These are phyloP conservation scores for Verticillium dahliae DNA, from an alignment of 2,329 filamentous ascomycete species.

Conservation along the genomic window DNA sequence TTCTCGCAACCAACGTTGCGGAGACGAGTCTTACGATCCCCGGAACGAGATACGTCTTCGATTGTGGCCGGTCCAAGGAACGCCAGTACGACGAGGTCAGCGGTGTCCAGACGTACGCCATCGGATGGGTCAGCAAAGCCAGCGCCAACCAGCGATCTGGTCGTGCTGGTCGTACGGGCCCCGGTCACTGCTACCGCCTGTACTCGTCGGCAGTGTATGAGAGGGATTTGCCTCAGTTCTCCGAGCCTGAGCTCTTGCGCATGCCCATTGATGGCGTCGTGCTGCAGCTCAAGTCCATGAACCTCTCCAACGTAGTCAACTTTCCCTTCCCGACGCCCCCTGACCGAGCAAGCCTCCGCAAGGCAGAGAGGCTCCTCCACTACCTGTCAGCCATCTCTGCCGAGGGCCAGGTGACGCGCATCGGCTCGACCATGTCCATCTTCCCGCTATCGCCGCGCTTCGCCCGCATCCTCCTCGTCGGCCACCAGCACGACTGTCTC, in stretches of 20 bases:
- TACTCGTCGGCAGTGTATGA: constrained; percentile 95
- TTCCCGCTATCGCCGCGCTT: constrained; percentile 90
- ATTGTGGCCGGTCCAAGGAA: constrained; percentile 88
- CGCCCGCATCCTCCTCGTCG: constrained; percentile 84
- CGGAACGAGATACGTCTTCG: constrained; percentile 90
- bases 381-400: constrained; percentile 76
- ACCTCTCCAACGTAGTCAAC: constrained; percentile 80
- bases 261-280: constrained; percentile 93
- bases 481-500: constrained; percentile 73
- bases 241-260: constrained; percentile 79
- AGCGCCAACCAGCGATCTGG: constrained; percentile 87
- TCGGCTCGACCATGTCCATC: constrained; percentile 75
- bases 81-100: constrained; percentile 81
- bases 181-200: constrained; percentile 89
- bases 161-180: constrained; percentile 90
- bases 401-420: constrained; percentile 67
- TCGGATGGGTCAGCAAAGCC: constrained; percentile 96
- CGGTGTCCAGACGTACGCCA: constrained; percentile 90
- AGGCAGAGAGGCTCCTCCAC: constrained; percentile 78
- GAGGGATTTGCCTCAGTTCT: constrained; percentile 78
- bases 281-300: constrained; percentile 91
- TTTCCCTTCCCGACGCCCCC: constrained; percentile 96
- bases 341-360: constrained; percentile 65
- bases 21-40: constrained; percentile 97
- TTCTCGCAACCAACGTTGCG: constrained; percentile 92